phyloP scores from a whole-genome alignment of 441 rosid genomes.

The Jatropha podagrica region DNA sequence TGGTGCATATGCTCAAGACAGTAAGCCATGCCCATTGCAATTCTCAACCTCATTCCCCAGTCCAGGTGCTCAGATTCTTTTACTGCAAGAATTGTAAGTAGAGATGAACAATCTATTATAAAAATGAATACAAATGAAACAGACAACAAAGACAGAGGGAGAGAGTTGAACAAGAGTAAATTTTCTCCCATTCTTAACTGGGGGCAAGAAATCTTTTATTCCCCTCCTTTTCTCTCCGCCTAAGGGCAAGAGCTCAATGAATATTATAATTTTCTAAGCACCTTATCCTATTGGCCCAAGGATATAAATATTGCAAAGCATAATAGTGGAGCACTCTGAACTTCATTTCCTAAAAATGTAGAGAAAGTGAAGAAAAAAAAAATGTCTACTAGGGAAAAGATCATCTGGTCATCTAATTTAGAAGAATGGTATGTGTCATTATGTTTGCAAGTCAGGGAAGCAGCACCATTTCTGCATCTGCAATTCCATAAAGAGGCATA shows the following conservation, averaged over 20 bases:
- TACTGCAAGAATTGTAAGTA: conserved; percentile 44
- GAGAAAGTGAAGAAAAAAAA: neutral
- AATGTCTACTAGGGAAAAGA: too few relatives aligned
- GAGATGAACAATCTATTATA: conserved; percentile 11
- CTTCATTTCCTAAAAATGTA: neutral
- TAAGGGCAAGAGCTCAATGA: conserved; percentile 1
- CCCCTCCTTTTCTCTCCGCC: neutral
- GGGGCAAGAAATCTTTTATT: neutral
- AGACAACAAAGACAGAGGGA: neutral
- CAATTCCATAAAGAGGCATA: neutral
- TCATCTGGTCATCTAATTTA: neutral
- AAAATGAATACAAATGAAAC: neutral
- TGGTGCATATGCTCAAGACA: conserved; percentile 94
- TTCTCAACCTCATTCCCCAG: conserved; percentile 82
- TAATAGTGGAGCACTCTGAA: conserved; percentile 34
- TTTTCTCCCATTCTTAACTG: neutral
- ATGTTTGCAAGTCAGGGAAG: neutral
- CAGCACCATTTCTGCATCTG: neutral
- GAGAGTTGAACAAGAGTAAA: neutral
- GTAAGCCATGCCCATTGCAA: conserved; percentile 85
- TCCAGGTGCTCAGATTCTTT: conserved; percentile 82
- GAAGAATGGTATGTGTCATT: neutral
- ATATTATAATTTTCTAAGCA: conserved; percentile 2
- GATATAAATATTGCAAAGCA: neutral
- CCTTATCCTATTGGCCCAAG: neutral